Conservation (phyloP, 2,329 filamentous ascomycete genomes). For the Aspergillus spinulosporus region DNA sequence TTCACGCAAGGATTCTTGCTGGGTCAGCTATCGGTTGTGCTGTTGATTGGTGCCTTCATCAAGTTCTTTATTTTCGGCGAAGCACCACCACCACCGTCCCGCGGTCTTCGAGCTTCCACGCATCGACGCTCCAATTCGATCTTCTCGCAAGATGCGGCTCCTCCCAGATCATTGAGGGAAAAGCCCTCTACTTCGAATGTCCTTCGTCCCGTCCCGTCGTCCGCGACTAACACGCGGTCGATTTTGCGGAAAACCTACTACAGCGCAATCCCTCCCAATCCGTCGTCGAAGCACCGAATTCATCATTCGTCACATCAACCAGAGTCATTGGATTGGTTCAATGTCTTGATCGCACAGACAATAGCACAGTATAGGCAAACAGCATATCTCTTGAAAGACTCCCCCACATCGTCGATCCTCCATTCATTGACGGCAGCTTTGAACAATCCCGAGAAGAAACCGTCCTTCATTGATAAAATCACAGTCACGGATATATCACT, state of each 20-base stretch:
- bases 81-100: slow-evolving; percentile 77
- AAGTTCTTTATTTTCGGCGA: slow-evolving; percentile 99
- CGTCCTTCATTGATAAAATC: slow-evolving; percentile 91
- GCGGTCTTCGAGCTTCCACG: slow-evolving; percentile 73
- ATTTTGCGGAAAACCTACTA: slow-evolving; percentile 98
- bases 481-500: slow-evolving; percentile 89
- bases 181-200: slow-evolving; percentile 64
- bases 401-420: slow-evolving; percentile 63
- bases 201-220: slow-evolving; percentile 68
- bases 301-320: slow-evolving; percentile 80
- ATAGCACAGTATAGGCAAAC: slow-evolving; percentile 94
- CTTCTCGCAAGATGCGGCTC: slow-evolving; percentile 46
- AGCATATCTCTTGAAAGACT: slow-evolving; percentile 77
- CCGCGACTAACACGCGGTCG: slow-evolving; percentile 76
- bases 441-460: slow-evolving; percentile 82
- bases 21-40: slow-evolving; percentile 87
- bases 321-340: slow-evolving; percentile 98
- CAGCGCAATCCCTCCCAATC: slow-evolving; percentile 56
- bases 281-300: slow-evolving; percentile 41
- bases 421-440: slow-evolving; percentile 79
- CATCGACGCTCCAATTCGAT: slow-evolving; percentile 74
- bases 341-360: slow-evolving; percentile 92
- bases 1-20: slow-evolving; percentile 93
- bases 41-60: slow-evolving; percentile 92
- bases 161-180: slow-evolving; percentile 46